Conservation (phyloP, 306 rosid genomes). For the Fragaria iinumae region DNA sequence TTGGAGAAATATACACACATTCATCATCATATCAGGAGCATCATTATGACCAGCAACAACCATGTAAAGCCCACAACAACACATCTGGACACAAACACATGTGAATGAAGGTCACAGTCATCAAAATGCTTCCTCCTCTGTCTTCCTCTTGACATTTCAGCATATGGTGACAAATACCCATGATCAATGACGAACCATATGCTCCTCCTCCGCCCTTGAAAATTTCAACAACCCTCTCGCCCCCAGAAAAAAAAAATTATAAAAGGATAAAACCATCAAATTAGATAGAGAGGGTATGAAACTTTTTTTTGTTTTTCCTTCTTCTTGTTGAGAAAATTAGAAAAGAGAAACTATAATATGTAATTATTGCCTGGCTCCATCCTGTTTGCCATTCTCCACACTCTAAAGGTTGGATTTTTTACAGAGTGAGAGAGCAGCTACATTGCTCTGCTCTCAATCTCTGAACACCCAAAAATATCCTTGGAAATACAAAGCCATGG, state of each 20-base stretch:
- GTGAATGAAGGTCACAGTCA: slow-evolving; percentile 13
- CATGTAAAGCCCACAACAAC: slow-evolving; percentile 3
- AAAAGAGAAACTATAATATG: slow-evolving; percentile 14
- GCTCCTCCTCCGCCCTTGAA: slow-evolving; percentile 21
- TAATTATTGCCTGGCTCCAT: slow-evolving; percentile 52
- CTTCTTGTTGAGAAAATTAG: background rate
- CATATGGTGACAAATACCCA: slow-evolving; percentile 24
- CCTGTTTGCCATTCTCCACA: slow-evolving; percentile 59
- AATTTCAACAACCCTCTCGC: slow-evolving; percentile 14
- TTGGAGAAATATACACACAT: slow-evolving; percentile 20
- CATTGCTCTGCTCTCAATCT: slow-evolving; percentile 52
- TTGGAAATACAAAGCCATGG: slow-evolving; percentile 49
- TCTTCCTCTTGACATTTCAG: slow-evolving; percentile 26
- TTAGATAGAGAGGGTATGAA: slow-evolving; percentile 21
- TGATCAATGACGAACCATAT: slow-evolving; percentile 21
- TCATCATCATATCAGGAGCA: slow-evolving; percentile 19
- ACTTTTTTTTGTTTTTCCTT: slow-evolving; percentile 4
- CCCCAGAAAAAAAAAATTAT: background rate
- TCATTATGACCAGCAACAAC: slow-evolving; percentile 21
- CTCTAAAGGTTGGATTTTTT: slow-evolving; percentile 46
- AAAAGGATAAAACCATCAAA: slow-evolving; percentile 13
- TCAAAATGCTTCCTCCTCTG: slow-evolving; percentile 21
- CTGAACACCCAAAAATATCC: slow-evolving; percentile 52
- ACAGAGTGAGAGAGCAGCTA: slow-evolving; percentile 57
- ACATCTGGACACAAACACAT: slow-evolving; percentile 13